phyloP scores from a whole-genome alignment of 495 filamentous ascomycete genomes.

The Aspergillus coremiiformis region DNA sequence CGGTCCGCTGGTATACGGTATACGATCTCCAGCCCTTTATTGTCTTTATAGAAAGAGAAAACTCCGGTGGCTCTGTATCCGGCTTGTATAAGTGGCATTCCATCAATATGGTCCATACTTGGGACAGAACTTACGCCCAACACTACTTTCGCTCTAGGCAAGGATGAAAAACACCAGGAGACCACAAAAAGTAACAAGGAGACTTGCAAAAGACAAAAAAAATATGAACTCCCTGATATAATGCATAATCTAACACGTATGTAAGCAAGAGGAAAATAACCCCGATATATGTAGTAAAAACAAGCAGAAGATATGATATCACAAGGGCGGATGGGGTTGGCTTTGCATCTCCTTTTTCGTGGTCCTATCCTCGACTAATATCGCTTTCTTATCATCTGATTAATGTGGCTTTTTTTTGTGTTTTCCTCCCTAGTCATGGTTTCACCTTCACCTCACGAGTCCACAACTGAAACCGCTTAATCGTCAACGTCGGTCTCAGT shows the following conservation, averaged over 20 bases:
- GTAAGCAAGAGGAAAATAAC: background rate
- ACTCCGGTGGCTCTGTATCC: no score
- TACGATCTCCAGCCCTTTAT: no score
- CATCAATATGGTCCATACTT: no score
- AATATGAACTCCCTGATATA: slow-evolving; percentile 4
- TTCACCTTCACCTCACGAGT: background rate
- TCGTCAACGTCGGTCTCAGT: slow-evolving; percentile 69
- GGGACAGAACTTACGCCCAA: no score
- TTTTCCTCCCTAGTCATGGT: background rate
- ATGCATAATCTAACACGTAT: slow-evolving; percentile 6
- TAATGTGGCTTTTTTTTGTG: slow-evolving; percentile 1
- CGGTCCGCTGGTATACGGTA: no score
- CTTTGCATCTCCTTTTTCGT: background rate
- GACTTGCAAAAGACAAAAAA: background rate
- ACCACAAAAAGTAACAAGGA: background rate
- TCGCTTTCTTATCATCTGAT: background rate
- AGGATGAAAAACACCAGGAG: no score
- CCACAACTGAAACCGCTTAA: slow-evolving; percentile 12
- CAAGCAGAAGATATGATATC: background rate
- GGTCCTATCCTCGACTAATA: background rate
- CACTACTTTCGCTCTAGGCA: background rate
- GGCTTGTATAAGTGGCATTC: no score
- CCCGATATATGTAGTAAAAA: slow-evolving; percentile 1
- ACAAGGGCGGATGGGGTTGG: background rate
- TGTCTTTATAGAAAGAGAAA: no score